A percentile compares a stretch with the other conserved stretches of the same genome.
These are phyloP conservation scores for Erythrophleum fordii DNA, from an alignment of 306 rosid species.

Conservation along the genomic window DNA sequence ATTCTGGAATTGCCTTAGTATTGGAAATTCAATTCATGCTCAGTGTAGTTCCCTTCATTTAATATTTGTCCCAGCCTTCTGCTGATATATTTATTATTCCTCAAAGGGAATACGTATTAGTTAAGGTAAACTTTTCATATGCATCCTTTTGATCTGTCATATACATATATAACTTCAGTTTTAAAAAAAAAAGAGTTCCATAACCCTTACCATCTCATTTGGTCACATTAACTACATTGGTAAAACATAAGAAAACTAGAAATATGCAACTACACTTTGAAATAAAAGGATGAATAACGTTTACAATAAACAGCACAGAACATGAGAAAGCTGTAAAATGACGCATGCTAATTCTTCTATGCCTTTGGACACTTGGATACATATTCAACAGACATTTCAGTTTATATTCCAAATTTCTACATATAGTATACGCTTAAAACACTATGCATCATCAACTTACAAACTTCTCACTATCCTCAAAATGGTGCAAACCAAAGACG, in stretches of 20 bases:
- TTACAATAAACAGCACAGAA: background rate
- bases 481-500: background rate
- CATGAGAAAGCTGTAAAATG: background rate
- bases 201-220: background rate
- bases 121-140: background rate
- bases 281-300: too few species aligned
- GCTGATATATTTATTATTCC: background rate
- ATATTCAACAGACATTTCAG: background rate
- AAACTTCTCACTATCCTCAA: background rate
- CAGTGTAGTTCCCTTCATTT: slow-evolving; percentile 1
- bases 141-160: too few species aligned
- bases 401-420: background rate
- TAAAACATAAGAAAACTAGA: background rate
- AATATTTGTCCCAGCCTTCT: background rate
- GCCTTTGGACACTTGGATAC: background rate
- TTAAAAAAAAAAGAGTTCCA: background rate
- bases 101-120: background rate
- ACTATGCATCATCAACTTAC: slow-evolving; percentile 8
- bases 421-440: background rate
- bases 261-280: background rate
- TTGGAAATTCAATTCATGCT: background rate
- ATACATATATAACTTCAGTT: background rate
- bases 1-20: background rate
- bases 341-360: background rate
- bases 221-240: background rate